These are phyloP conservation scores for Trametes sanguinea DNA, from an alignment of 768 basidiomycete genomes.

Conservation along the genomic window DNA sequence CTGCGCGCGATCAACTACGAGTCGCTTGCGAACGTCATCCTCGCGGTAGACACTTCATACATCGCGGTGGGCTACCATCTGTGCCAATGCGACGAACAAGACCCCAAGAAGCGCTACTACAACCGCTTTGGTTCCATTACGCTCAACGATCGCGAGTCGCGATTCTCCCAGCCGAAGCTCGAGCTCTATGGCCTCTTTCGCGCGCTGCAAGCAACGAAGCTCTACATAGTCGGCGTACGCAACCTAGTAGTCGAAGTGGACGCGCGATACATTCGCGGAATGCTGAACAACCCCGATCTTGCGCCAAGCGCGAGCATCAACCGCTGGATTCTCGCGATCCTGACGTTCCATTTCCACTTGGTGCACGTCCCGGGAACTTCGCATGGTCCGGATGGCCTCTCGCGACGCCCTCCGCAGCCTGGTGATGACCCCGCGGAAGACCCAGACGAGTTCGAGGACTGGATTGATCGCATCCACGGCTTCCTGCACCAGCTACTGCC, in stretches of 20 bases:
- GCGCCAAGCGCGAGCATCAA: conserved; percentile 42
- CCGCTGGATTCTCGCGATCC: conserved; percentile 43
- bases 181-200: conserved; percentile 30
- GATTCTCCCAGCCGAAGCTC: conserved; percentile 35
- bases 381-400: conserved; percentile 33
- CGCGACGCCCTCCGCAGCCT: conserved; percentile 10
- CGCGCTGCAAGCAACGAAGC: conserved; percentile 7
- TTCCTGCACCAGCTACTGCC: too few species aligned
- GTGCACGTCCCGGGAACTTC: conserved; percentile 35
- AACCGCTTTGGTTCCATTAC: conserved; percentile 31
- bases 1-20: conserved; percentile 26
- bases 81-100: conserved; percentile 17
- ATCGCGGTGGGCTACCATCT: neutral
- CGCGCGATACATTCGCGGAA: conserved; percentile 38
- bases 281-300: conserved; percentile 35
- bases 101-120: conserved; percentile 23
- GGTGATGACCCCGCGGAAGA: too few species aligned
- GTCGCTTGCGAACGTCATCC: conserved; percentile 9
- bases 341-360: conserved; percentile 37
- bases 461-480: too few species aligned
- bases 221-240: conserved; percentile 33
- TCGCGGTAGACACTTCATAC: conserved; percentile 25
- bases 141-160: conserved; percentile 11
- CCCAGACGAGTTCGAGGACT: too few species aligned
- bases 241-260: neutral